Evolutionary conservation across 371 early-diverging fungal species (phyloP).

Genomic region (Mortierella sp.): DNA sequence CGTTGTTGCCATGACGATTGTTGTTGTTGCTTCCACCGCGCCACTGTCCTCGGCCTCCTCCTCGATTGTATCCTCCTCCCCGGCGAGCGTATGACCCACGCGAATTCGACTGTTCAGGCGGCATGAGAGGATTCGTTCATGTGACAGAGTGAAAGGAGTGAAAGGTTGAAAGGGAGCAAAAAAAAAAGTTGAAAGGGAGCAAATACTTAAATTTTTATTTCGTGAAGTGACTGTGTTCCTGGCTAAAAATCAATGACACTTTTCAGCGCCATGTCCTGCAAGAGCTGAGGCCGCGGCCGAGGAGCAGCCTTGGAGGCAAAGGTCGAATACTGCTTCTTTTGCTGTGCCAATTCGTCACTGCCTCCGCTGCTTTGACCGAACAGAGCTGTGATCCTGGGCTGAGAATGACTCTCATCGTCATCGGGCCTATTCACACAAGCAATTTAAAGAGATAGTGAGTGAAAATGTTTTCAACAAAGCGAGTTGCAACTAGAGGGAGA

Average conservation of each 20-base stretch:
- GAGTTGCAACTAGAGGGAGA: too few relatives aligned
- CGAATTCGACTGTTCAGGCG: slow-evolving; percentile 50
- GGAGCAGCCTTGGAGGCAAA: slow-evolving; percentile 37
- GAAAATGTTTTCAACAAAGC: not conserved
- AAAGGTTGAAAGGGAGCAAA: not conserved
- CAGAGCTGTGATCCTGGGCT: slow-evolving; percentile 39
- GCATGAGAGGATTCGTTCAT: slow-evolving; percentile 36
- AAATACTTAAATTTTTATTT: slow-evolving; percentile 9
- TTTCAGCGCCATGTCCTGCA: slow-evolving; percentile 55
- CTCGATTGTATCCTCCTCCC: slow-evolving; percentile 31
- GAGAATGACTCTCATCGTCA: slow-evolving; percentile 34
- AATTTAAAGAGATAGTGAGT: not conserved
- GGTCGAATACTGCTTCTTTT: slow-evolving; percentile 38
- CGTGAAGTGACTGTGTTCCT: not conserved
- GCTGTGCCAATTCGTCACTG: slow-evolving; percentile 18
- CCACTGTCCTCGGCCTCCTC: slow-evolving; percentile 31
- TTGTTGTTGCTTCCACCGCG: slow-evolving; percentile 2
- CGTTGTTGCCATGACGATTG: not conserved
- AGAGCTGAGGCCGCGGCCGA: slow-evolving; percentile 47
- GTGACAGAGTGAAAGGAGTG: not conserved
- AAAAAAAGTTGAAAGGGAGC: not conserved
- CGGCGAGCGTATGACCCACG: slow-evolving; percentile 32
- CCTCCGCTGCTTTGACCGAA: slow-evolving; percentile 20
- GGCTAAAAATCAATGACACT: slow-evolving; percentile 40
- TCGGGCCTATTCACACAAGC: slow-evolving; percentile 26